A percentile compares a stretch with the other conserved stretches of the same genome.
Conservation (phyloP, 768 basidiomycete species). For the Boletus vinaceobasis region DNA sequence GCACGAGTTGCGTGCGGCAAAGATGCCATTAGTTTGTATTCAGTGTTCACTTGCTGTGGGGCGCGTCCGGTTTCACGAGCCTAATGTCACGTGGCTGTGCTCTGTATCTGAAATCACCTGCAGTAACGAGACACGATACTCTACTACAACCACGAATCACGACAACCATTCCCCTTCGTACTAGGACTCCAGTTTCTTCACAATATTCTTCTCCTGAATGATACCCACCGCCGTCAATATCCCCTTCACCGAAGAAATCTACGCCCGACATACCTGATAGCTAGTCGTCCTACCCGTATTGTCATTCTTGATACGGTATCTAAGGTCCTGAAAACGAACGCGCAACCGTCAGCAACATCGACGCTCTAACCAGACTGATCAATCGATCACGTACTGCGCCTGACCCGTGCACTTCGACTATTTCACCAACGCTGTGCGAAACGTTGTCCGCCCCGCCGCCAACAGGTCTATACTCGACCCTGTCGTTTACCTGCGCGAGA, state of each 20-base stretch:
- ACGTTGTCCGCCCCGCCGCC: conserved; percentile 40
- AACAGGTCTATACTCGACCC: conserved; percentile 43
- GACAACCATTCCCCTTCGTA: not conserved
- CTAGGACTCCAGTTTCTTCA: conserved; percentile 21
- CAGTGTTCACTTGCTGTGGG: not conserved
- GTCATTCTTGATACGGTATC: conserved; percentile 41
- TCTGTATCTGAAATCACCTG: too few relatives aligned
- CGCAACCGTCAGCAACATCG: not conserved
- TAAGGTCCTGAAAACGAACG: conserved; percentile 21
- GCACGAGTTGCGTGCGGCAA: conserved; percentile 10
- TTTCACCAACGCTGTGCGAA: conserved; percentile 35
- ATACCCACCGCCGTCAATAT: not conserved
- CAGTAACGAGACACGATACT: not conserved
- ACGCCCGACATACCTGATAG: conserved; percentile 31
- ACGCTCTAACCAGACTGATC: rapidly evolving
- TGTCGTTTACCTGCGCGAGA: conserved; percentile 35
- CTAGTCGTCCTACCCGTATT: conserved; percentile 41
- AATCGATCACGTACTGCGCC: conserved; percentile 31
- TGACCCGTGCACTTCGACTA: conserved; percentile 31
- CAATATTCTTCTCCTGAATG: conserved; percentile 37
- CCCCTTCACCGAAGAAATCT: not conserved
- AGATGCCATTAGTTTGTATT: conserved; percentile 16
- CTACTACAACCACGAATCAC: not conserved
- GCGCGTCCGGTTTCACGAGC: not conserved
- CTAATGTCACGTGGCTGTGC: conserved; percentile 6